Conservation (phyloP, 495 filamentous ascomycete species). For the Elaphomyces granulatus region DNA sequence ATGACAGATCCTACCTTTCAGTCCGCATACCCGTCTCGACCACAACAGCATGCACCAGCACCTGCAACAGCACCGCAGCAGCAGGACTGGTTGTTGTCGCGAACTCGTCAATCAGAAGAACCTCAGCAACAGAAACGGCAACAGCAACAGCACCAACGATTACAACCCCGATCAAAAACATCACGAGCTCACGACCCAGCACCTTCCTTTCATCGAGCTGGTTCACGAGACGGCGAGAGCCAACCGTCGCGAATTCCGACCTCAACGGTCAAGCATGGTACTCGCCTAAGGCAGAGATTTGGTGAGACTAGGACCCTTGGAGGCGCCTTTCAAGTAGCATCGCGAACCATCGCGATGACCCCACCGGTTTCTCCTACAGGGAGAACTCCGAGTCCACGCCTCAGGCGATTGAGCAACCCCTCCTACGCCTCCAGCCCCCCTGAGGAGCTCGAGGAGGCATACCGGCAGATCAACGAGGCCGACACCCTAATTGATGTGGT, state of each 20-base stretch:
- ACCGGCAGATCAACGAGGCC: slow-evolving; percentile 32
- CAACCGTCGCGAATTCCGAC: slow-evolving; percentile 19
- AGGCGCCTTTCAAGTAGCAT: slow-evolving; percentile 21
- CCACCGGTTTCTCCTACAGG: not conserved
- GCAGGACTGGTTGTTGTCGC: too few species aligned
- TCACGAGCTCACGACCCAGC: too few species aligned
- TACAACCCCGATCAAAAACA: too few species aligned
- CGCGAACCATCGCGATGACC: slow-evolving; percentile 8
- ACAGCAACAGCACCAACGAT: not conserved
- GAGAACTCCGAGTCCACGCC: slow-evolving; percentile 2
- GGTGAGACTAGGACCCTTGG: slow-evolving; percentile 25
- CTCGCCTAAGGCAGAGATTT: slow-evolving; percentile 19
- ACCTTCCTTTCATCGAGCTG: slow-evolving; percentile 21
- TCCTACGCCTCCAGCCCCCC: slow-evolving; percentile 26
- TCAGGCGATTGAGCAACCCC: slow-evolving; percentile 2
- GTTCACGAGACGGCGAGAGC: slow-evolving; percentile 15
- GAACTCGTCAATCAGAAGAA: too few species aligned
- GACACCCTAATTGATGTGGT: slow-evolving; percentile 23
- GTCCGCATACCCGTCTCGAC: too few species aligned
- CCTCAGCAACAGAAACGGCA: slow-evolving; percentile 17
- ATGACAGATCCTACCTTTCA: too few species aligned
- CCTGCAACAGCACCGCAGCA: too few species aligned
- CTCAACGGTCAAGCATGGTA: slow-evolving; percentile 16
- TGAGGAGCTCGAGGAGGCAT: slow-evolving; percentile 28
- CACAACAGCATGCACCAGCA: too few species aligned